Evolutionary conservation across 306 rosid genomes (phyloP).

Genomic region (Aeschynomene evenia): DNA sequence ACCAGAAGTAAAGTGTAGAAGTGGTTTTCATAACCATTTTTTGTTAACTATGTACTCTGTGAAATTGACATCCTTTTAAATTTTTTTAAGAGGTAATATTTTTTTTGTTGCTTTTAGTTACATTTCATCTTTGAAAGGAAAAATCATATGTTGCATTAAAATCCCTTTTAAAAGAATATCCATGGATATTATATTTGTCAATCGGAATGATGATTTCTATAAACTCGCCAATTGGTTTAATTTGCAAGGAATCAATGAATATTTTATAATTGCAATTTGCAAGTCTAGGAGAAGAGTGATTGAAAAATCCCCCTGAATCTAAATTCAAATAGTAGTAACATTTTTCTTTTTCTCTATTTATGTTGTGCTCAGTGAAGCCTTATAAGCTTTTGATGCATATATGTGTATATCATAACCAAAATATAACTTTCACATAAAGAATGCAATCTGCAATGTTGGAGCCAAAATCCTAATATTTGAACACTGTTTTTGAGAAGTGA

Average conservation of each 20-base stretch:
- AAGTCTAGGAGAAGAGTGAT: too few species aligned
- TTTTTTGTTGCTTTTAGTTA: neutral
- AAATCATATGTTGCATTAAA: neutral
- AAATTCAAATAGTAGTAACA: too few species aligned
- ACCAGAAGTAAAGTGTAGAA: neutral
- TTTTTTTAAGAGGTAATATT: neutral
- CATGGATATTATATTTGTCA: neutral
- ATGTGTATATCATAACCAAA: slow-evolving; percentile 9
- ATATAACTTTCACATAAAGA: too few species aligned
- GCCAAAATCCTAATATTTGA: neutral
- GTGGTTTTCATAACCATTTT: neutral
- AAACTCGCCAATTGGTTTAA: too few species aligned
- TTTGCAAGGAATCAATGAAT: too few species aligned
- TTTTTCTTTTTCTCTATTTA: too few species aligned
- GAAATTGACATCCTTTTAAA: neutral
- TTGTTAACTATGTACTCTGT: neutral
- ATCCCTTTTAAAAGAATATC: neutral
- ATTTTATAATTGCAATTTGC: too few species aligned
- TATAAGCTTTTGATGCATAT: too few species aligned
- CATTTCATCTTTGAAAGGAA: neutral
- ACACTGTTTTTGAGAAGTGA: neutral
- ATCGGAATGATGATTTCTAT: too few species aligned
- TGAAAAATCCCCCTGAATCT: too few species aligned
- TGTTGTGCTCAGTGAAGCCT: too few species aligned
- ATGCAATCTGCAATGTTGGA: too few species aligned